These are phyloP conservation scores for Cryptococcus sp. DNA, from an alignment of 1,284 basidiomycete genomes.

Conservation along the genomic window DNA sequence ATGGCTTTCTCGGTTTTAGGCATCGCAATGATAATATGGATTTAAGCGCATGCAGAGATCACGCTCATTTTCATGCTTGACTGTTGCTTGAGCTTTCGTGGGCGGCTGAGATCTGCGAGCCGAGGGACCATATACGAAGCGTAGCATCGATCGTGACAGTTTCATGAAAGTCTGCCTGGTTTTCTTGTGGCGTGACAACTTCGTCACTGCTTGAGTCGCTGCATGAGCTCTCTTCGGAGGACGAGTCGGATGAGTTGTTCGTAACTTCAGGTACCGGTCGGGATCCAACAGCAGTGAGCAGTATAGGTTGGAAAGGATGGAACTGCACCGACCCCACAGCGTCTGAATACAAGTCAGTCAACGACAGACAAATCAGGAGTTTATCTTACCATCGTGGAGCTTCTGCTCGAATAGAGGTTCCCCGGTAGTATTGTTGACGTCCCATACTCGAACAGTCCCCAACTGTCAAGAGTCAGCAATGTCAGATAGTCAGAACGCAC, in stretches of 20 bases:
- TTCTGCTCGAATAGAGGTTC: slow-evolving; percentile 16
- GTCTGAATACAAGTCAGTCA: slow-evolving; percentile 26
- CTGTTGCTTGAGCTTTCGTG: neutral
- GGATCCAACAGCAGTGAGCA: slow-evolving; percentile 42
- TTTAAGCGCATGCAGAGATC: neutral
- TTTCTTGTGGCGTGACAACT: too few relatives aligned
- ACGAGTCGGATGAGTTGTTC: neutral
- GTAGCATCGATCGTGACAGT: neutral
- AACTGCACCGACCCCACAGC: slow-evolving; percentile 45
- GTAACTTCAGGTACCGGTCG: slow-evolving; percentile 5
- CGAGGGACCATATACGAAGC: slow-evolving; percentile 11
- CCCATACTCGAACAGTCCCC: slow-evolving; percentile 44
- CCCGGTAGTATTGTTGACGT: slow-evolving; percentile 23
- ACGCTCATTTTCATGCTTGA: neutral
- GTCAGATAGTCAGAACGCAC: slow-evolving; percentile 52
- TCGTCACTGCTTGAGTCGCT: neutral
- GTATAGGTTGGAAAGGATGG: slow-evolving; percentile 41
- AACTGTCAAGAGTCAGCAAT: slow-evolving; percentile 16
- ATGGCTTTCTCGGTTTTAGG: slow-evolving; percentile 20
- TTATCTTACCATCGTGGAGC: slow-evolving; percentile 22
- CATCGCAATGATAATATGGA: slow-evolving; percentile 11
- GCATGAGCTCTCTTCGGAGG: neutral
- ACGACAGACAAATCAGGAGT: neutral
- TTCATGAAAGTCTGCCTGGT: neutral
- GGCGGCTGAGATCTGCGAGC: neutral